Evolutionary conservation across 2,329 filamentous ascomycete genomes (phyloP), one percentile per base, ranked within the genome.

Genomic region (Uncinocarpus reesii): DNA sequence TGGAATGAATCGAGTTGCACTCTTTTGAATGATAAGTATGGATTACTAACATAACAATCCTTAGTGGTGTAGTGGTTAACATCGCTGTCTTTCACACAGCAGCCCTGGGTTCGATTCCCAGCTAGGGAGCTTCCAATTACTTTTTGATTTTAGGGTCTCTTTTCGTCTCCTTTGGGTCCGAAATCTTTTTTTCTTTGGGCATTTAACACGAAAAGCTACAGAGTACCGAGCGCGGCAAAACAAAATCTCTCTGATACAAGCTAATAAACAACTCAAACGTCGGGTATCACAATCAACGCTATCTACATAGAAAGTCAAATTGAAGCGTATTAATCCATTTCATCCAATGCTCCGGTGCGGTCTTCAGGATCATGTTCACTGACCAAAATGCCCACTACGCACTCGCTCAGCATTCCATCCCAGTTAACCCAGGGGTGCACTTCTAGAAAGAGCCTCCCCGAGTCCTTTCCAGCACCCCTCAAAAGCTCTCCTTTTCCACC

Each of bases 351-450:
- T 32, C 40, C 38, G 56, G 52, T 54, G 62, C 64, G 43, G 13
- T 31, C 53, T 21, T 53, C 44, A 3, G 56, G 63, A 49, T 74
- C 69, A 50, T 73, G 66, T 58, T 81, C 77, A 11, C 69, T 67
- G 32, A 81, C 78, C 59, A 80, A 61, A 28, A 81, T 77, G 1
- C 79, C 79, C 2, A 82, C 75, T 46, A 80, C 58, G 60, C 79
- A 81, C 55, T 78, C 72, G 15, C 71, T 71, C 48, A 82, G 58
- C 69, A 82, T 81, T 13, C 78, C 79, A 62, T 82, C 79, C 79
- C 79, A 82, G 52, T 81, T 82, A 13, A 82, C 79, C 79, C 79
- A 82, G 3, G 79, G 78, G 66, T 82, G 79, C 11, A 79, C 71
- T 57, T 82, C 79, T 62, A 75, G 72, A 58, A 82, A 82, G 56